phyloP scores from a whole-genome alignment of 2,329 filamentous ascomycete species.

The Trichoderma koningiopsis region DNA sequence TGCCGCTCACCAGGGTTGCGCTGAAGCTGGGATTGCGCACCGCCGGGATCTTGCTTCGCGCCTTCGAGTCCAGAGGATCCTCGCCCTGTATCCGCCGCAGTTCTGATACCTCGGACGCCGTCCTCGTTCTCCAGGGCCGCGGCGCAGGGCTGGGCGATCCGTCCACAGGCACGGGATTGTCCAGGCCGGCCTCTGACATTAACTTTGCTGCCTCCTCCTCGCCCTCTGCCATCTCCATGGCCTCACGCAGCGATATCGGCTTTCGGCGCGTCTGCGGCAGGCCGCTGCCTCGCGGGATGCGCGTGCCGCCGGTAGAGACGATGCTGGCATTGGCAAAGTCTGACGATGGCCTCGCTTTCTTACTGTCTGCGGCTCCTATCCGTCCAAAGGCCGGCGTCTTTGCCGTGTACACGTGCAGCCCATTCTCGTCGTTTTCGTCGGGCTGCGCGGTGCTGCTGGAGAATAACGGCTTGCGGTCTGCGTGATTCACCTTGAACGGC shows the following conservation, averaged over 20 bases:
- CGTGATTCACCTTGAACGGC: constrained; percentile 43
- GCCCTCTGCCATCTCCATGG: constrained; percentile 41
- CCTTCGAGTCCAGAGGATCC: constrained; percentile 39
- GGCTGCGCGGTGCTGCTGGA: constrained; percentile 31
- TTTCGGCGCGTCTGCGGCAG: constrained; percentile 36
- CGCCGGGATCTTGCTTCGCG: constrained; percentile 27
- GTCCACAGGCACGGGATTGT: constrained; percentile 37
- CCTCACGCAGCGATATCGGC: constrained; percentile 47
- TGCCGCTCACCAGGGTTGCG: constrained; percentile 19
- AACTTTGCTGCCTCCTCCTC: constrained; percentile 34
- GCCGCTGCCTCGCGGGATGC: constrained; percentile 39
- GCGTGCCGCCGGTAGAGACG: constrained; percentile 37
- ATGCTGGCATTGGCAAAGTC: constrained; percentile 30
- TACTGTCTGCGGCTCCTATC: background rate
- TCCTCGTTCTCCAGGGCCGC: constrained; percentile 45
- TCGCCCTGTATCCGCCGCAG: constrained; percentile 35
- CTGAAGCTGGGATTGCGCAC: constrained; percentile 16
- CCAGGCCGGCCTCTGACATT: constrained; percentile 33
- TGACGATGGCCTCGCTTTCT: constrained; percentile 29
- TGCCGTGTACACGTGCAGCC: background rate
- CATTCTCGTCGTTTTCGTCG: constrained; percentile 27
- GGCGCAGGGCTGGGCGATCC: constrained; percentile 57
- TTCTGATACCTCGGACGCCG: constrained; percentile 38
- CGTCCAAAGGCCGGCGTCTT: constrained; percentile 16
- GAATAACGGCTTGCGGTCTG: constrained; percentile 47